Percentiles rank a stretch among this genome's conserved stretches.
Evolutionary conservation across 1,284 basidiomycete genomes (phyloP).

Genomic region (Exobasidium cylindrosporum): DNA sequence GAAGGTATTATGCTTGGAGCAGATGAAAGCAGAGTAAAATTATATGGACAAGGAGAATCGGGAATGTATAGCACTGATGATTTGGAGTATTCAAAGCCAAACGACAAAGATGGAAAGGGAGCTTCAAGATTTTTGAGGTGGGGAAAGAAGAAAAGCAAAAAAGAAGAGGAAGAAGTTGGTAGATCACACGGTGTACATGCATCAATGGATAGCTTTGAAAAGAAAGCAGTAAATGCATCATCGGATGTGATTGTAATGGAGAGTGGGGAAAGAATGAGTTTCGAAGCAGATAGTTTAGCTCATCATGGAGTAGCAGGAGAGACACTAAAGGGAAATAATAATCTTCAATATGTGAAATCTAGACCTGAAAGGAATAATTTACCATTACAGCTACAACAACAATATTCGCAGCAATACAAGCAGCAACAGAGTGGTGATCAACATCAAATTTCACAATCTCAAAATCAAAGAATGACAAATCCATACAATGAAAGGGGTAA

Average conservation of each 20-base stretch:
- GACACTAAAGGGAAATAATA: background rate
- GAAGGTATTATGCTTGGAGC: background rate
- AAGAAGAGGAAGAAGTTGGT: background rate
- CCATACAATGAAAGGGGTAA: too few species aligned
- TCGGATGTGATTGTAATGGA: background rate
- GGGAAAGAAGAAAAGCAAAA: background rate
- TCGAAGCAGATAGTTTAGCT: background rate
- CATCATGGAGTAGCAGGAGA: background rate
- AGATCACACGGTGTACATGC: background rate
- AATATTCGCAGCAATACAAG: background rate
- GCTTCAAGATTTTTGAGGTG: background rate
- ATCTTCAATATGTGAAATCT: background rate
- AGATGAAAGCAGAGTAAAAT: background rate
- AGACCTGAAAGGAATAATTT: background rate
- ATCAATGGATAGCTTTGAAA: background rate
- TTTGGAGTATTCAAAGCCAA: background rate
- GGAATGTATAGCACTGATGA: slow-evolving; percentile 5
- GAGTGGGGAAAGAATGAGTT: background rate
- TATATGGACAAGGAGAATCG: slow-evolving; percentile 2
- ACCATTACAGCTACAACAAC: background rate
- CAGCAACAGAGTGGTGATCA: too few species aligned
- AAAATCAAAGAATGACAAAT: too few species aligned
- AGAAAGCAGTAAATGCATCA: background rate
- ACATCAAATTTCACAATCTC: too few species aligned
- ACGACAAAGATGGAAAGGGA: background rate